Base-by-base conservation (phyloP, 2,329 filamentous ascomycete species). In the Colletotrichum liriopes region DNA sequence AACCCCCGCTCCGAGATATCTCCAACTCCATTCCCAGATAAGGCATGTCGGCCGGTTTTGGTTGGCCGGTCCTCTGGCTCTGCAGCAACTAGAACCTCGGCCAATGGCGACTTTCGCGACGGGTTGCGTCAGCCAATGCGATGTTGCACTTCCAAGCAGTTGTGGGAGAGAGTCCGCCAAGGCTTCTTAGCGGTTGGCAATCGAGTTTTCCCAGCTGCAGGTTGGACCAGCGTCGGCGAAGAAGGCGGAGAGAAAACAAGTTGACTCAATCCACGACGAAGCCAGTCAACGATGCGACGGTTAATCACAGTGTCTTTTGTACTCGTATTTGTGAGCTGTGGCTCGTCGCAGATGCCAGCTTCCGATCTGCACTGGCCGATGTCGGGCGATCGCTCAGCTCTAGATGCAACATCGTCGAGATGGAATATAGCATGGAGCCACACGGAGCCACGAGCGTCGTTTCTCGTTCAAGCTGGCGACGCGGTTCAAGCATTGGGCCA, bases 1-100 rank as follows among this genome's bases (percentile, higher is more conserved):
- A 58, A 63, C 37, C 69, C 69, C 69, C 52, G 69, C 69, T 72
- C 69, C 69, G 56, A 72, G 56, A 54, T 63, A 64, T 26, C 43
- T 18, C 54, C 65, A 47, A 49, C 45, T 39, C 59, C 51, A 63
- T 58, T 71, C 58, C 69, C 65, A 64, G 65, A 69, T 72, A 63
- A 61, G 69, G 69, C 51, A 64, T 9, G 52, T 47, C 67, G 37
- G 47, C 69, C 69, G 65, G 39, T 26, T 47, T 16, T 26, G n/a
- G 35, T n/a, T 51, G 59, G 43, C n/a, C 5, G 23, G 29, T 20
- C 29, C n/a, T 12, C 14, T 49, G 58, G 20, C n/a, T 12, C 14
- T 49, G 58, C 20, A 54, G 58, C 20, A 54, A n/a, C 18, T 7
- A 47, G 18, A 32, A 47, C 43, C 29, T 49, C 60, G 47, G 47